These are phyloP conservation scores for Volvox reticuliferus DNA, from an alignment of 139 green algal species.

Conservation along the genomic window DNA sequence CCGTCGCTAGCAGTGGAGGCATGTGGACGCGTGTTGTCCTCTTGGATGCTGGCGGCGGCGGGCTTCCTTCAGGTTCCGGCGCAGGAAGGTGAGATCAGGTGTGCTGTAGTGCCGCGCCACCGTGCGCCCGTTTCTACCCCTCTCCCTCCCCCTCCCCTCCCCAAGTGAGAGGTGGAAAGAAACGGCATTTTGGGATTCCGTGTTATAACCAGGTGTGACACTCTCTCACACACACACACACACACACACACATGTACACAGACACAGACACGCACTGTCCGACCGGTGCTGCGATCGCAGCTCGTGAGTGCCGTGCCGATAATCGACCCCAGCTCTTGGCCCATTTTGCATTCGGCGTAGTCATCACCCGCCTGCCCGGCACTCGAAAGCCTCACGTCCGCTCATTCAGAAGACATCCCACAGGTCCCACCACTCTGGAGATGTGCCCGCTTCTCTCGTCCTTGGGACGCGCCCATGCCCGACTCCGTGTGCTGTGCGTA, in stretches of 20 bases:
- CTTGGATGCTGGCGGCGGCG: slow-evolving; percentile 19
- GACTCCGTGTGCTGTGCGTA: not conserved
- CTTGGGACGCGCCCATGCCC: not conserved
- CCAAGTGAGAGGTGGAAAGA: too few relatives aligned
- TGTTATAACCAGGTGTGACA: not conserved
- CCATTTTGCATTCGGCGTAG: not conserved
- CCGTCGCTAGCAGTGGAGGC: not conserved
- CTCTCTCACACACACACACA: not conserved
- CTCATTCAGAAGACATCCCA: too few relatives aligned
- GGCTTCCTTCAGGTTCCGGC: not conserved
- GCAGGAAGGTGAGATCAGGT: not conserved
- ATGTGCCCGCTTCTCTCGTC: not conserved
- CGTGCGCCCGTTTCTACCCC: too few relatives aligned
- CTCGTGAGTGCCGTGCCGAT: too few relatives aligned
- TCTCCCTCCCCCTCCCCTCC: too few relatives aligned
- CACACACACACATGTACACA: too few relatives aligned
- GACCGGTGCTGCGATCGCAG: too few relatives aligned
- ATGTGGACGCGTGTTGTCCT: not conserved
- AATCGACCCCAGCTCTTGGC: not conserved
- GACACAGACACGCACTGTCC: too few relatives aligned
- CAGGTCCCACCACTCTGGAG: not conserved
- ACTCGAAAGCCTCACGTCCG: too few relatives aligned
- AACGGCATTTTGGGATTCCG: not conserved
- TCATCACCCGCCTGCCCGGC: not conserved
- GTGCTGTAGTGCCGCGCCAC: too few relatives aligned